These are phyloP conservation scores for Penicillium sp. DNA, from an alignment of 2,329 filamentous ascomycete species.

Conservation along the genomic window DNA sequence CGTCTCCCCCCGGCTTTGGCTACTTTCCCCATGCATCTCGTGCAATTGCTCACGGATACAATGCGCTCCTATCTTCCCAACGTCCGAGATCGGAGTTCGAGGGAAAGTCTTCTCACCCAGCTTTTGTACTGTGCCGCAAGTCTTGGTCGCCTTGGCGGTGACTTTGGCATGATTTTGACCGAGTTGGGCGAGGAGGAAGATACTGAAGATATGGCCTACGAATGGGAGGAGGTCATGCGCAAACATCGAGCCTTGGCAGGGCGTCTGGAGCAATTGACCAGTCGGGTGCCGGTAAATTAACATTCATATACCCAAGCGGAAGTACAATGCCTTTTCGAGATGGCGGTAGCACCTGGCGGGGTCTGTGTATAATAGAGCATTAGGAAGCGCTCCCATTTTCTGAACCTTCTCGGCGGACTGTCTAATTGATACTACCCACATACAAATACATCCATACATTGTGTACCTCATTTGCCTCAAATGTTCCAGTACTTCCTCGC, in stretches of 20 bases:
- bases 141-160: constrained; percentile 81
- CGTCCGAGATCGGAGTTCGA: constrained; percentile 72
- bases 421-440: background rate
- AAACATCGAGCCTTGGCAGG: constrained; percentile 84
- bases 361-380: background rate
- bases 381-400: background rate
- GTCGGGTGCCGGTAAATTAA: constrained; percentile 23
- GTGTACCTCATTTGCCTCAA: background rate
- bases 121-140: constrained; percentile 92
- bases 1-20: constrained; percentile 73
- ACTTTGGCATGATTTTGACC: constrained; percentile 87
- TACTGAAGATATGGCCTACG: constrained; percentile 44
- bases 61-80: constrained; percentile 75
- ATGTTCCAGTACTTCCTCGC: background rate
- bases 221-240: constrained; percentile 88
- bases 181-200: constrained; percentile 48
- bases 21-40: constrained; percentile 80
- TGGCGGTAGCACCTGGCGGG: background rate
- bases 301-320: constrained; percentile 6
- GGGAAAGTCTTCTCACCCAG: constrained; percentile 88
- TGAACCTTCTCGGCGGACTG: background rate
- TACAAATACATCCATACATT: background rate
- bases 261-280: constrained; percentile 50
- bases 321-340: background rate
- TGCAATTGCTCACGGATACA: constrained; percentile 76